phyloP scores from a whole-genome alignment of 306 rosid species.

The Myrica gale region DNA sequence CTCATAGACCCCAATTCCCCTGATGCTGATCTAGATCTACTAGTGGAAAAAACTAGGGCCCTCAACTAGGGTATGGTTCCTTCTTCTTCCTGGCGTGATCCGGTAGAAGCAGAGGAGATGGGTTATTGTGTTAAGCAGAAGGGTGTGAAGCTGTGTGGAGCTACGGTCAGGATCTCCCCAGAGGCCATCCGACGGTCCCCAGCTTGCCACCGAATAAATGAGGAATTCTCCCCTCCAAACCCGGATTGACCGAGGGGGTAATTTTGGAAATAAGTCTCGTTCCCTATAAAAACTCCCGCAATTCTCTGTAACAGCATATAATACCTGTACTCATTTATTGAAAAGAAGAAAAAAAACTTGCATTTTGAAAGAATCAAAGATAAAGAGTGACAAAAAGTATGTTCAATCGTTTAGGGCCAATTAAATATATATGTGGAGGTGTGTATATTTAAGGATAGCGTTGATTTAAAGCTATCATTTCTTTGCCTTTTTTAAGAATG shows the following conservation, averaged over 20 bases:
- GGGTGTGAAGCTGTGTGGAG: no score
- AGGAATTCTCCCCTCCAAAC: no score
- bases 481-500: constrained; percentile 25
- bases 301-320: constrained; percentile 32
- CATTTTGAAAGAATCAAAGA: background rate
- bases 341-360: background rate
- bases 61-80: no score
- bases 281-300: constrained; percentile 34
- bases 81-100: no score
- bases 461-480: constrained; percentile 39
- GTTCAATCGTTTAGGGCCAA: background rate
- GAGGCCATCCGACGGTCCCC: no score
- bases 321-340: constrained; percentile 22
- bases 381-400: constrained; percentile 11
- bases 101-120: no score
- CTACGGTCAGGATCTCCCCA: no score
- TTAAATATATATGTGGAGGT: background rate
- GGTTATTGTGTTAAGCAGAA: no score
- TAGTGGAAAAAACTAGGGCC: no score
- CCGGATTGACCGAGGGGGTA: background rate
- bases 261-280: constrained; percentile 39
- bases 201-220: no score
- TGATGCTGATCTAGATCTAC: no score
- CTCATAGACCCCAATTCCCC: no score
- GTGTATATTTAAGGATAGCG: constrained; percentile 12